A percentile compares a stretch with the other conserved stretches of the same genome.
phyloP scores from a whole-genome alignment of 2,329 filamentous ascomycete species.

The Fusarium hostae region DNA sequence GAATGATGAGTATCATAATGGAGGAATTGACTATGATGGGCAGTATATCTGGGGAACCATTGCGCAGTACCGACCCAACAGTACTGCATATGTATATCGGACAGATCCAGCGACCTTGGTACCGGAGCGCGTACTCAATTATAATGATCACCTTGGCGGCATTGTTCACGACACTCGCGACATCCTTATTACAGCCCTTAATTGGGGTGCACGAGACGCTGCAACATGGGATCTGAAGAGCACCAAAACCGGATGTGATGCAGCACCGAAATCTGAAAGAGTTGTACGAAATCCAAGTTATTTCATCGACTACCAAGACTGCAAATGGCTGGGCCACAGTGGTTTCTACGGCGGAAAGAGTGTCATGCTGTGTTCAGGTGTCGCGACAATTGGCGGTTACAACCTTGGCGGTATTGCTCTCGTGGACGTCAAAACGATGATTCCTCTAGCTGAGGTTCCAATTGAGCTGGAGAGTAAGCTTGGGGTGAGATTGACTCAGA shows the following conservation, averaged over 20 bases:
- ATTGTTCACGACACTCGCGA: slow-evolving; percentile 55
- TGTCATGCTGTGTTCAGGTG: slow-evolving; percentile 61
- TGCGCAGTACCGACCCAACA: slow-evolving; percentile 60
- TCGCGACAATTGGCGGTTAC: slow-evolving; percentile 51
- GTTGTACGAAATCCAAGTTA: slow-evolving; percentile 53
- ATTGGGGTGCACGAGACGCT: slow-evolving; percentile 59
- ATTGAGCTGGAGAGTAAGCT: slow-evolving; percentile 54
- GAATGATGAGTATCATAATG: slow-evolving; percentile 57
- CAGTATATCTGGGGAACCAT: slow-evolving; percentile 58
- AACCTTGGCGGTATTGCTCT: slow-evolving; percentile 59
- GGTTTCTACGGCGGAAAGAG: slow-evolving; percentile 49
- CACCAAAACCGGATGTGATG: slow-evolving; percentile 28
- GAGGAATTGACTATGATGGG: slow-evolving; percentile 62
- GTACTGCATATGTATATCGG: slow-evolving; percentile 55
- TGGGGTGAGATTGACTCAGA: slow-evolving; percentile 57
- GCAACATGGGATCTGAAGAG: slow-evolving; percentile 49
- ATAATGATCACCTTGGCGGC: slow-evolving; percentile 58
- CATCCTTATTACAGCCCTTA: slow-evolving; percentile 53
- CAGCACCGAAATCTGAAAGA: slow-evolving; percentile 23
- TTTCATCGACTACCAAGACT: slow-evolving; percentile 63
- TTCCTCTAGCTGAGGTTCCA: slow-evolving; percentile 58
- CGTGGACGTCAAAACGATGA: slow-evolving; percentile 58
- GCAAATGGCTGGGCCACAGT: slow-evolving; percentile 60
- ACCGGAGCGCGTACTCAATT: slow-evolving; percentile 49
- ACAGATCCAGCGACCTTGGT: slow-evolving; percentile 52